Conservation (phyloP, 371 early-diverging fungal genomes). For the Syncephalastrum monosporum region DNA sequence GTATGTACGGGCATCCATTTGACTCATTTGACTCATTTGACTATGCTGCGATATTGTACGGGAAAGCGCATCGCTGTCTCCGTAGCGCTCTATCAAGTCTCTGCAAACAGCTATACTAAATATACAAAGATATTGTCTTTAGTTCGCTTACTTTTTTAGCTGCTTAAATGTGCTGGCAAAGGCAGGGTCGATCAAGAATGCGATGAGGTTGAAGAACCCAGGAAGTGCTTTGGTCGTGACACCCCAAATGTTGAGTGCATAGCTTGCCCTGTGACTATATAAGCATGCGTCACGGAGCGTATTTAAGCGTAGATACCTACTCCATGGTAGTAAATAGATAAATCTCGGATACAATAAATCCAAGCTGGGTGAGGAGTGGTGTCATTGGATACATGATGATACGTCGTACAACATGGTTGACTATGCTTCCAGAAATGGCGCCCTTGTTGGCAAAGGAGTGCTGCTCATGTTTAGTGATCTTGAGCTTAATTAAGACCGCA, state of each 20-base stretch:
- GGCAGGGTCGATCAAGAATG: conserved; percentile 27
- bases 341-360: conserved; percentile 27
- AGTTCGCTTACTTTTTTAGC: conserved; percentile 8
- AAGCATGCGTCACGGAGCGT: neutral
- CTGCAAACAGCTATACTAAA: conserved; percentile 1
- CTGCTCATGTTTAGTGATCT: conserved; percentile 10
- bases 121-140: neutral
- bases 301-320: conserved; percentile 5
- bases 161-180: conserved; percentile 8
- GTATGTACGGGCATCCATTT: conserved; percentile 6
- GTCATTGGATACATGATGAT: conserved; percentile 24
- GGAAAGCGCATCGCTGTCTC: neutral
- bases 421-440: neutral
- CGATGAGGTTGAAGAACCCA: conserved; percentile 23
- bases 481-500: conserved; percentile 12
- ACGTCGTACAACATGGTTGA: conserved; percentile 23
- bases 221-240: conserved; percentile 18
- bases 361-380: conserved; percentile 22
- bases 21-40: neutral
- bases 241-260: conserved; percentile 24
- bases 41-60: neutral
- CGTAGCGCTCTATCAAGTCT: conserved; percentile 14
- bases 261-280: conserved; percentile 16
- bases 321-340: conserved; percentile 14
- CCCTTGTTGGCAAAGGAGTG: conserved; percentile 9